Evolutionary conservation across 164 flowering plant species (phyloP).

Genomic region (Cinnamomum chago): DNA sequence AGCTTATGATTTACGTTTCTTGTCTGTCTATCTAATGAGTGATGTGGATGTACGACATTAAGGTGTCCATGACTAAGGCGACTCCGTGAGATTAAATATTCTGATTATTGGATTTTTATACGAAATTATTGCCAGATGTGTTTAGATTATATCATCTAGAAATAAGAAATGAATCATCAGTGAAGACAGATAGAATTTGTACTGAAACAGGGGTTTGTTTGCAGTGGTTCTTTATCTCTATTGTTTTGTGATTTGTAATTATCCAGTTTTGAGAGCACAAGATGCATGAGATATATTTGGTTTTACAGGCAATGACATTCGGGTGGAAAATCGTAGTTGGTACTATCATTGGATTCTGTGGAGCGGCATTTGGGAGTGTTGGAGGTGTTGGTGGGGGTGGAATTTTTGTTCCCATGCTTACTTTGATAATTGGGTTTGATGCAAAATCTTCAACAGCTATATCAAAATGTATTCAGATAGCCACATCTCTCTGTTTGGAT

Average conservation of each 20-base stretch:
- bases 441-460: slow-evolving; percentile 92
- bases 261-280: not conserved
- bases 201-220: not conserved
- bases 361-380: slow-evolving; percentile 99
- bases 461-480: slow-evolving; percentile 62
- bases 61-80: too few species aligned
- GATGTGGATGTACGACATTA: too few species aligned
- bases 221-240: not conserved
- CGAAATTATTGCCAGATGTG: too few species aligned
- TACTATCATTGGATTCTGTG: slow-evolving; percentile 68
- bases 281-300: slow-evolving; percentile 1
- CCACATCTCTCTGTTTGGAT: not conserved
- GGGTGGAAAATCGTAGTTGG: slow-evolving; percentile 80
- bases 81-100: too few species aligned
- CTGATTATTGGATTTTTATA: too few species aligned
- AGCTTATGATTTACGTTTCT: too few species aligned
- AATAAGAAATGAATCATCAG: not conserved
- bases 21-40: too few species aligned
- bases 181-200: not conserved
- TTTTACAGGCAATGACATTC: slow-evolving; percentile 67
- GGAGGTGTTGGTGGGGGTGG: slow-evolving; percentile 99
- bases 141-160: not conserved
- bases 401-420: slow-evolving; percentile 96
- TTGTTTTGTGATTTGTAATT: not conserved
- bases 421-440: slow-evolving; percentile 83